Evolutionary conservation across 495 filamentous ascomycete genomes (phyloP).

Genomic region (Tuber borchii): DNA sequence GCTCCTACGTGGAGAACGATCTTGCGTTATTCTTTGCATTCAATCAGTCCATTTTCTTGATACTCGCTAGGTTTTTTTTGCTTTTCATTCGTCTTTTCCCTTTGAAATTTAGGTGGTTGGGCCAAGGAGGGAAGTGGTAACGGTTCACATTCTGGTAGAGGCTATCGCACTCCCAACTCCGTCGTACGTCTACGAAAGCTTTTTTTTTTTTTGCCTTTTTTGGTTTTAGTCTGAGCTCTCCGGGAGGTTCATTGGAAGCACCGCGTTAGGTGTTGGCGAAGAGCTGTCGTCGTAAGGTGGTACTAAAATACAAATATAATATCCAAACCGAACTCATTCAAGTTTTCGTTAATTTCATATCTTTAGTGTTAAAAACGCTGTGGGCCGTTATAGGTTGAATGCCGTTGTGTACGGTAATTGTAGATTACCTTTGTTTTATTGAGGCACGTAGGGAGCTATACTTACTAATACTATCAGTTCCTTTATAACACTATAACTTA

Average conservation of each 20-base stretch:
- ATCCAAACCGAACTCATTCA: not conserved
- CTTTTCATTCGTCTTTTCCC: not conserved
- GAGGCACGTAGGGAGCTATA: not conserved
- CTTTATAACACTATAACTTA: not conserved
- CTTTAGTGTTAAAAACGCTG: not conserved
- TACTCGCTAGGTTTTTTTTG: not conserved
- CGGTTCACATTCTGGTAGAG: not conserved
- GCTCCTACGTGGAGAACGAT: not conserved
- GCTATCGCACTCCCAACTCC: not conserved
- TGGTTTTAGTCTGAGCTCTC: not conserved
- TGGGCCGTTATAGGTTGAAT: not conserved
- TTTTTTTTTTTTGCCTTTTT: not conserved
- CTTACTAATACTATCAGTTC: not conserved
- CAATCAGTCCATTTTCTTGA: not conserved
- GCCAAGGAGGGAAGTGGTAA: not conserved
- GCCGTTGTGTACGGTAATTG: not conserved
- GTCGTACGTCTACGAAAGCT: not conserved
- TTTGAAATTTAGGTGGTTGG: not conserved
- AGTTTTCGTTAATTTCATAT: not conserved
- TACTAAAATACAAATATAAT: slow-evolving; percentile 1
- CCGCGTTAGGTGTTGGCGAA: not conserved
- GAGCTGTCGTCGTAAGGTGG: not conserved
- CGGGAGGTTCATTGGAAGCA: not conserved
- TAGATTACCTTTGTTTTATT: not conserved
- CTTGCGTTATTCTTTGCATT: not conserved